Conservation (phyloP, 2,329 filamentous ascomycete genomes). For the Penicillium aurantiogriseum region DNA sequence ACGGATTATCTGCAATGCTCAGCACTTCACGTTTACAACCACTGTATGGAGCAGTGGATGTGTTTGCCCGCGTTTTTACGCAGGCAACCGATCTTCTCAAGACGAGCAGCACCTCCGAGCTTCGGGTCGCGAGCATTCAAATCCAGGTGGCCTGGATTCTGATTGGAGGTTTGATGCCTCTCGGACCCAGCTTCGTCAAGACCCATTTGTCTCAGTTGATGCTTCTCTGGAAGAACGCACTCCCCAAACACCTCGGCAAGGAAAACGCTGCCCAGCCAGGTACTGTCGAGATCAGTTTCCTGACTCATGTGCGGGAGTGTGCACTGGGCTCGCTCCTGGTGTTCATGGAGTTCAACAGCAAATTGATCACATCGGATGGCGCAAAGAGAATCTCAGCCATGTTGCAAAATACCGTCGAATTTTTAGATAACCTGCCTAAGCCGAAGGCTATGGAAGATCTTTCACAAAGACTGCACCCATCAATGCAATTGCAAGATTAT, state of each 20-base stretch:
- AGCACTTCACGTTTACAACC: conserved; percentile 87
- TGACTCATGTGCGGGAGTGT: conserved; percentile 92
- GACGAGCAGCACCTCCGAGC: conserved; percentile 83
- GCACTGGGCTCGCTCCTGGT: conserved; percentile 86
- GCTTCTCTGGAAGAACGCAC: conserved; percentile 92
- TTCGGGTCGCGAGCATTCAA: conserved; percentile 87
- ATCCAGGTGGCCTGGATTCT: conserved; percentile 98
- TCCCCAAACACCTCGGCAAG: conserved; percentile 90
- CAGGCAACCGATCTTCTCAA: conserved; percentile 92
- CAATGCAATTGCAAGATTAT: conserved; percentile 83
- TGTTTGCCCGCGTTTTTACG: conserved; percentile 85
- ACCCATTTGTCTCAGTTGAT: conserved; percentile 94
- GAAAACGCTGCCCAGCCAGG: conserved; percentile 84
- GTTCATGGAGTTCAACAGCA: conserved; percentile 90
- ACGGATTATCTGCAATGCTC: conserved; percentile 84
- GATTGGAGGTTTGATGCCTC: conserved; percentile 92
- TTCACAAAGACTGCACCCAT: conserved; percentile 75
- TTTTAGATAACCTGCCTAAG: conserved; percentile 77
- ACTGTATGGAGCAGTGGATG: conserved; percentile 90
- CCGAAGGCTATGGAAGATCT: conserved; percentile 87
- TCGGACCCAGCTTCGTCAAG: conserved; percentile 97
- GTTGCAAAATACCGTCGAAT: conserved; percentile 90
- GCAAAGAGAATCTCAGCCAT: conserved; percentile 89
- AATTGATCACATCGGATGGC: conserved; percentile 87
- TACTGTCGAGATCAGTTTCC: conserved; percentile 83